A percentile compares a stretch with the other conserved stretches of the same genome.
These are phyloP conservation scores for Salvia miltiorrhiza DNA, from an alignment of 257 asterid species.

Conservation along the genomic window DNA sequence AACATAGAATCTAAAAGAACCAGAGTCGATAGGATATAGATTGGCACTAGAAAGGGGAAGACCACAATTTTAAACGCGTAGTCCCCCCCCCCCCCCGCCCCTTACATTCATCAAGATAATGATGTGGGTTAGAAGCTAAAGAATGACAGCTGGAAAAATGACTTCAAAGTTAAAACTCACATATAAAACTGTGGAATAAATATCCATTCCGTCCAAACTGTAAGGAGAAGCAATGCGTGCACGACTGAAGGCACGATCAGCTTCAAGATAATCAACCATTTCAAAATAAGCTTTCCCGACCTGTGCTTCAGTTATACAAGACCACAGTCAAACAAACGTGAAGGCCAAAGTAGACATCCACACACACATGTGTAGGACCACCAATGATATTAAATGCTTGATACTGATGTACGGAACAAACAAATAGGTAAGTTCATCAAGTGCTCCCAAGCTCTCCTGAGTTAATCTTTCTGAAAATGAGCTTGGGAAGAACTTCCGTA, in stretches of 20 bases:
- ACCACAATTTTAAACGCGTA: neutral
- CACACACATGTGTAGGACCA: slow-evolving; percentile 6
- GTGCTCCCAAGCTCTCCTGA: neutral
- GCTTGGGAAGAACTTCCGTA: neutral
- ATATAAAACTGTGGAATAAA: slow-evolving; percentile 87
- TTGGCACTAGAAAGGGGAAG: neutral
- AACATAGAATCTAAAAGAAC: neutral
- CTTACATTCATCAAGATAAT: slow-evolving; percentile 14
- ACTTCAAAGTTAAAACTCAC: slow-evolving; percentile 46
- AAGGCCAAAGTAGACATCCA: neutral
- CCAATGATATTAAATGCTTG: slow-evolving; percentile 2
- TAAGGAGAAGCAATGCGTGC: slow-evolving; percentile 82
- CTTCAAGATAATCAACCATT: slow-evolving; percentile 94
- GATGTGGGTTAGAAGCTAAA: neutral
- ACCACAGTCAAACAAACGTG: slow-evolving; percentile 24
- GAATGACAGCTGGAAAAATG: slow-evolving; percentile 15
- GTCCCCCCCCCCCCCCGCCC: too few species aligned
- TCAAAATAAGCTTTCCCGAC: slow-evolving; percentile 88
- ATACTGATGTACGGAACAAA: neutral
- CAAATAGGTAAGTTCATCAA: neutral
- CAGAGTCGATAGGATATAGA: neutral
- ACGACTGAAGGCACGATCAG: slow-evolving; percentile 82
- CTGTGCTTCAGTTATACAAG: slow-evolving; percentile 38
- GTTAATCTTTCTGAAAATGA: neutral
- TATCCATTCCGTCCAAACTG: slow-evolving; percentile 92